Conservation (phyloP, 345 rosid species). For the Acer saccharum region DNA sequence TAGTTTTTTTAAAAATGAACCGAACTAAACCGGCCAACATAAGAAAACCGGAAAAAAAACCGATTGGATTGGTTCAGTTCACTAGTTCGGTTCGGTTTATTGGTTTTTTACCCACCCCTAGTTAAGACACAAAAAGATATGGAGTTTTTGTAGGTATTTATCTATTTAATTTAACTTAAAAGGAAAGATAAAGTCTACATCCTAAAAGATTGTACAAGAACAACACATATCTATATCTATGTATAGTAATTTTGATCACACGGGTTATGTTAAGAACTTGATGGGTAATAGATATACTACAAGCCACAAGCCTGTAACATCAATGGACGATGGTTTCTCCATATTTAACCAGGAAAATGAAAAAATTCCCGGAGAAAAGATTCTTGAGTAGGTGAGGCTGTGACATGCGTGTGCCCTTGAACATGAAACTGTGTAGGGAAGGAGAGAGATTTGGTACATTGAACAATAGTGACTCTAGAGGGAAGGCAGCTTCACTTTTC, state of each 20-base stretch:
- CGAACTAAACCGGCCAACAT: too few species aligned
- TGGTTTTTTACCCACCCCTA: too few species aligned
- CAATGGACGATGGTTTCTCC: not conserved
- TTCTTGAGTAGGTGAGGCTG: constrained; percentile 5
- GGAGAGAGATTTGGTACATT: constrained; percentile 4
- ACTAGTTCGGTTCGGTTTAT: too few species aligned
- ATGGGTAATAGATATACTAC: constrained; percentile 15
- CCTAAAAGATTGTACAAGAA: not conserved
- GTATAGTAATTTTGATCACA: constrained; percentile 10
- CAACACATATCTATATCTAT: not conserved
- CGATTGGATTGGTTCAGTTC: too few species aligned
- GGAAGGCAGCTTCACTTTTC: constrained; percentile 13
- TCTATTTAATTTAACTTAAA: constrained; percentile 10
- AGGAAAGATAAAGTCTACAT: constrained; percentile 9
- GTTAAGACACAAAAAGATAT: not conserved
- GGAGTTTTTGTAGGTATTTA: not conserved
- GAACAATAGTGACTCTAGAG: not conserved
- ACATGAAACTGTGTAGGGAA: not conserved
- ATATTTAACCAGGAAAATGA: constrained; percentile 1
- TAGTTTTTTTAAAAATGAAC: too few species aligned
- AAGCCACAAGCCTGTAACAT: not conserved
- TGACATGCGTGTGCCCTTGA: not conserved
- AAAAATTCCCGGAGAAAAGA: not conserved
- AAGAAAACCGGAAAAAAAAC: too few species aligned
- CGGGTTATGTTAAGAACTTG: not conserved